Evolutionary conservation across 2,329 filamentous ascomycete genomes (phyloP), one percentile per base, ranked within the genome.

Genomic region (Capronia epimyces): DNA sequence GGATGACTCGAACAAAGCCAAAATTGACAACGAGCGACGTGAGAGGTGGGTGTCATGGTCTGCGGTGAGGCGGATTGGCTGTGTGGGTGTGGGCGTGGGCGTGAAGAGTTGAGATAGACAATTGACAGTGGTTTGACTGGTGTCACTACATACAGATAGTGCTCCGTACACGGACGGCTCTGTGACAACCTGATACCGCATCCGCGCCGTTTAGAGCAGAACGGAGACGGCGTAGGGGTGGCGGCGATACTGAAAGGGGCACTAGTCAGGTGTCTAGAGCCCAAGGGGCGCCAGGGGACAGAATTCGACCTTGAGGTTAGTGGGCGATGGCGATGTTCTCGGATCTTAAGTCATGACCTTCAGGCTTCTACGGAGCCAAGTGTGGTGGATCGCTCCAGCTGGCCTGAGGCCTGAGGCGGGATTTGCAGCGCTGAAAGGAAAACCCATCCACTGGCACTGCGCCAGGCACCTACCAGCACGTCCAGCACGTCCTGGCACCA

Each of bases 111-210:
- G 34, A 37, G 34, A 37, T 37, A 37, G 34, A 37, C 34, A 37
- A 18, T 37, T 37, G 34, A 37, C 34, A 37, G 34, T 37, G 34
- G 34, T 37, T 37, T 37, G 34, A 37, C 18, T 18, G 34, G 34
- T 37, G 34, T 37, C 34, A 37, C 8, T n/a, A n/a, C n/a, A n/a
- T n/a, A n/a, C n/a, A n/a, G n/a, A n/a, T n/a, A n/a, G n/a, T n/a
- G n/a, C n/a, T n/a, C n/a, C n/a, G n/a, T n/a, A n/a, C n/a, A n/a
- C n/a, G n/a, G n/a, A n/a, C n/a, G n/a, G n/a, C 34, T 18, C 8
- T 18, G 34, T 18, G 8, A 37, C 8, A 20, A 37, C 34, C 34
- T 18, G 16, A 15, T 7, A 18, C 15, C 7, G 34, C 15, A 37
- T 37, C 16, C 34, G 34, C 34, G 34, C 16, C 15, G 34, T n/a